Conservation (phyloP, 352 stramenopile species). For the Achlya hypogyna region DNA sequence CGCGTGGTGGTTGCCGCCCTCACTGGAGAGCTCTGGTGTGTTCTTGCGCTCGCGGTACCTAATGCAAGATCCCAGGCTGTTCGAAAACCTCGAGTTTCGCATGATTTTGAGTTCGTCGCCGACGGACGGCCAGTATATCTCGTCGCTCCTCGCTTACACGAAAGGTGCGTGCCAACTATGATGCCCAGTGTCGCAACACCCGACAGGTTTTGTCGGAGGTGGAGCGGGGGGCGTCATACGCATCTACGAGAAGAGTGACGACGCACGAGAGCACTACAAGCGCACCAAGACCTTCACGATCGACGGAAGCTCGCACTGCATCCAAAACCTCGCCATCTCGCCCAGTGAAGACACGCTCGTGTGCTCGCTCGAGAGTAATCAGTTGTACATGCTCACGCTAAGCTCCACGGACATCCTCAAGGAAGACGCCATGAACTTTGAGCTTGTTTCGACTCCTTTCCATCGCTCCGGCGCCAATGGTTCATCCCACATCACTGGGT, state of each 20-base stretch:
- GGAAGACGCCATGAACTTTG: conserved; percentile 91
- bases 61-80: too few species aligned
- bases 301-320: conserved; percentile 66
- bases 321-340: conserved; percentile 80
- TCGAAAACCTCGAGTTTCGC: conserved; percentile 89
- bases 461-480: conserved; percentile 60
- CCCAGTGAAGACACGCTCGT: conserved; percentile 85
- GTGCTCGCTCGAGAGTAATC: conserved; percentile 81
- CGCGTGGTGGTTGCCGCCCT: conserved; percentile 83
- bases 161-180: conserved; percentile 41
- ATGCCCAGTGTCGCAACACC: neutral
- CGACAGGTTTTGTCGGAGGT: conserved; percentile 58
- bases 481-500: conserved; percentile 70
- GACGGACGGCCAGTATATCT: conserved; percentile 73
- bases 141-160: conserved; percentile 78
- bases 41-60: too few species aligned
- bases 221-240: conserved; percentile 63
- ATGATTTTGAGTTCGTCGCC: conserved; percentile 61
- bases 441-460: conserved; percentile 82
- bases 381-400: conserved; percentile 86
- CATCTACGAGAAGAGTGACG: conserved; percentile 81
- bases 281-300: conserved; percentile 85
- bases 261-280: conserved; percentile 84
- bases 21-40: conserved; percentile 72
- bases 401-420: conserved; percentile 89